phyloP scores from a whole-genome alignment of 768 basidiomycete genomes.

The Rickenella mellea region DNA sequence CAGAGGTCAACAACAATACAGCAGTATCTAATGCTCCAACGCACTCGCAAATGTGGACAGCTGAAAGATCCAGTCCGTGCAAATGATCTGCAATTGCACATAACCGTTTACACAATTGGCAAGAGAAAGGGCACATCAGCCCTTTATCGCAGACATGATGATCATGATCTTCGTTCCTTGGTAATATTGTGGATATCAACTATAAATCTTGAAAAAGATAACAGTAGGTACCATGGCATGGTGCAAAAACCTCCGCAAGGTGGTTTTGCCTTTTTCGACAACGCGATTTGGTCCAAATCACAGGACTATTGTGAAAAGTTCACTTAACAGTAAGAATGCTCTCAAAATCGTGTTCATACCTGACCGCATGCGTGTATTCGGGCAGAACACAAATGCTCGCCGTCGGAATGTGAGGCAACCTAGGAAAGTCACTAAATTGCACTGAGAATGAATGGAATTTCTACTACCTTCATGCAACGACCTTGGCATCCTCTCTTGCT shows the following conservation, averaged over 20 bases:
- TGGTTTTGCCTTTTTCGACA: constrained; percentile 22
- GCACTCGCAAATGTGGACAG: constrained; percentile 51
- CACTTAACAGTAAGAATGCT: neutral
- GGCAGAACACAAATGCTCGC: constrained; percentile 45
- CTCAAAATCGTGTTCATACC: constrained; percentile 19
- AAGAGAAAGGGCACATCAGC: constrained; percentile 43
- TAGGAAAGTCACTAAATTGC: constrained; percentile 11
- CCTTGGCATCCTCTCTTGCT: constrained; percentile 42
- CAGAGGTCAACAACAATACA: neutral
- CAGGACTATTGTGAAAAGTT: constrained; percentile 28
- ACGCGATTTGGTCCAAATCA: constrained; percentile 20
- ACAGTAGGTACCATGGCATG: constrained; percentile 27
- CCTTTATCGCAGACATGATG: constrained; percentile 41
- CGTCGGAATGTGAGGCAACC: constrained; percentile 37
- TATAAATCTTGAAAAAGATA: neutral
- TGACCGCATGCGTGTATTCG: constrained; percentile 45
- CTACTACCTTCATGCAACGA: constrained; percentile 41
- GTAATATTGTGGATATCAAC: neutral
- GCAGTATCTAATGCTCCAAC: too few relatives aligned
- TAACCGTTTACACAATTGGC: constrained; percentile 45
- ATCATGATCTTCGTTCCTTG: constrained; percentile 37
- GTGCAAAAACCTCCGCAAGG: constrained; percentile 34
- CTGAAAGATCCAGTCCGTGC: constrained; percentile 32
- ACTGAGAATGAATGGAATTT: neutral
- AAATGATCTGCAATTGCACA: constrained; percentile 41